A percentile compares a stretch with the other conserved stretches of the same genome.
phyloP scores from a whole-genome alignment of 148 eudicot species.

The Camellia sinensis region DNA sequence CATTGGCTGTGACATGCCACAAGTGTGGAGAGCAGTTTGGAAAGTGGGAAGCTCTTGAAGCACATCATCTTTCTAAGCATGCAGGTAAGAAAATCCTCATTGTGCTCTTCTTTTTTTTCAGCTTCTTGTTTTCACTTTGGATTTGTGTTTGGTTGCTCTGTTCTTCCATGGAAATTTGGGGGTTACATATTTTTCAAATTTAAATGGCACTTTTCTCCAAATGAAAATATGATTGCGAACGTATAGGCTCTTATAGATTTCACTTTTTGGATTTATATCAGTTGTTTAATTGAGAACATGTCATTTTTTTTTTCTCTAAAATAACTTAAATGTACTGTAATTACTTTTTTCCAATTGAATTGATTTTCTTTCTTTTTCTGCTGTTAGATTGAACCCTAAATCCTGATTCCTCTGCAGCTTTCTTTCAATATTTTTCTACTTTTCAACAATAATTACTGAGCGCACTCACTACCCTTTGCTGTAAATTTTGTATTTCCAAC shows the following conservation, averaged over 20 bases:
- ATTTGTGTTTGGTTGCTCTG: background rate
- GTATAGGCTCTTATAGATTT: background rate
- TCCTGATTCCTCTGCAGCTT: background rate
- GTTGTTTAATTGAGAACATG: background rate
- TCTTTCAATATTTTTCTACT: background rate
- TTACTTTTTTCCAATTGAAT: too few species aligned
- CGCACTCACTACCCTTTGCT: background rate
- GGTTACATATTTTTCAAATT: background rate
- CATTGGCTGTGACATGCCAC: constrained; percentile 55
- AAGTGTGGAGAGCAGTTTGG: constrained; percentile 87
- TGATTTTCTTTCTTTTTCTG: background rate
- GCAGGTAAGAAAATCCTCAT: constrained; percentile 54
- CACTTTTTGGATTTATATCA: background rate
- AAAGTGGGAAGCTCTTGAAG: constrained; percentile 89
- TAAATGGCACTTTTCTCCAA: background rate
- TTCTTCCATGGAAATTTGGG: background rate
- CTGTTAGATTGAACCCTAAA: background rate
- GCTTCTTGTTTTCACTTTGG: background rate
- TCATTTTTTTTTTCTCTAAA: too few species aligned
- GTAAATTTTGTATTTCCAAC: background rate
- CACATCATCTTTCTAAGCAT: constrained; percentile 96
- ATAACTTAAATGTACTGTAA: too few species aligned
- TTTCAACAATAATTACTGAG: background rate
- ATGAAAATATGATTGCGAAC: constrained; percentile 2
- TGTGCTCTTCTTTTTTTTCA: background rate